Conservation (phyloP, 1,139 yeast genomes). For the Arxiozyma bovina region DNA sequence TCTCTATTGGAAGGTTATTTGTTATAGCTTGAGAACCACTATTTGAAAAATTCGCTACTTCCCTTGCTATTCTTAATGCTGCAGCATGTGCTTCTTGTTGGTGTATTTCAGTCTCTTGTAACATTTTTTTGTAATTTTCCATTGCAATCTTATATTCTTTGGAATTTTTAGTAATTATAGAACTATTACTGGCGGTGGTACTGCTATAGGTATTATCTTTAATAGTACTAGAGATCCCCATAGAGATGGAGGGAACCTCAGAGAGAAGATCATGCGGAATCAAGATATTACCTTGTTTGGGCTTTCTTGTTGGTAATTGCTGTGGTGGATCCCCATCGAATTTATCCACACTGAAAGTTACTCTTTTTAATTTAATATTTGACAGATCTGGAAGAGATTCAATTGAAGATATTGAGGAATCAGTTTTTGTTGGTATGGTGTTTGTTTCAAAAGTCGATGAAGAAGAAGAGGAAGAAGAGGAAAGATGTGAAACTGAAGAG, state of each 20-base stretch:
- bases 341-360: slow-evolving; percentile 64
- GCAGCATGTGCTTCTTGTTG: slow-evolving; percentile 67
- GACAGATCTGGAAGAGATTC: neutral
- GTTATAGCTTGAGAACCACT: neutral
- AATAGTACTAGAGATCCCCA: slow-evolving; percentile 43
- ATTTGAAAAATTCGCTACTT: slow-evolving; percentile 39
- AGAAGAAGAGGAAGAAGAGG: neutral
- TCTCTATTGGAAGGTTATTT: neutral
- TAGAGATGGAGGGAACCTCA: slow-evolving; percentile 55
- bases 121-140: slow-evolving; percentile 47
- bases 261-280: slow-evolving; percentile 57
- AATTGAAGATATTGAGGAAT: neutral
- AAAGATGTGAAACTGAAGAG: neutral
- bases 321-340: slow-evolving; percentile 81
- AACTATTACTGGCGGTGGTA: neutral
- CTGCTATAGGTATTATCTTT: neutral
- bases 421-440: neutral
- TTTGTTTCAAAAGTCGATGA: neutral
- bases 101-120: slow-evolving; percentile 58
- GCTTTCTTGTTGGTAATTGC: slow-evolving; percentile 83
- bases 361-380: slow-evolving; percentile 40
- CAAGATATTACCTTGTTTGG: slow-evolving; percentile 69
- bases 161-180: slow-evolving; percentile 32
- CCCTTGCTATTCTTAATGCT: slow-evolving; percentile 59
- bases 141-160: slow-evolving; percentile 46